Evolutionary conservation across 2,329 filamentous ascomycete genomes (phyloP).

Genomic region (Beauveria caledonica): DNA sequence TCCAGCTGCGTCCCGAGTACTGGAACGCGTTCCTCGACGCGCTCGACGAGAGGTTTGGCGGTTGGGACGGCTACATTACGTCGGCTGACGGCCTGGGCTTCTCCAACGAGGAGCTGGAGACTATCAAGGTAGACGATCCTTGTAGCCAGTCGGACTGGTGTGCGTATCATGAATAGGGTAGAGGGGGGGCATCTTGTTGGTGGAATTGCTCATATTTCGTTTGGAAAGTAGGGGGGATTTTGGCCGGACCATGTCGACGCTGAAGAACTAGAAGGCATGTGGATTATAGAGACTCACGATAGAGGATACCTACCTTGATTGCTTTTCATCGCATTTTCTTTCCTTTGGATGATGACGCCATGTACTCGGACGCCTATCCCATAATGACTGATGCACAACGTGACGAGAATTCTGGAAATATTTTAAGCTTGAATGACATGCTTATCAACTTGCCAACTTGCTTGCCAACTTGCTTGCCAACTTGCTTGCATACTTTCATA

Average conservation of each 20-base stretch:
- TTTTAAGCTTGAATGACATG: background rate
- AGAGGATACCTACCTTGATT: background rate
- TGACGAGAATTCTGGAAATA: background rate
- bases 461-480: background rate
- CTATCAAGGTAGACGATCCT: slow-evolving; percentile 28
- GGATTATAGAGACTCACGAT: background rate
- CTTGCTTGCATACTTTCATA: too few relatives aligned
- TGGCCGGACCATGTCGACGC: background rate
- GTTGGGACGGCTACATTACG: slow-evolving; percentile 41
- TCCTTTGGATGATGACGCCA: background rate
- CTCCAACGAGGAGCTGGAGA: slow-evolving; percentile 34
- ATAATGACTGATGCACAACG: background rate
- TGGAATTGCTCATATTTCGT: background rate
- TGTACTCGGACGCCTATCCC: too few relatives aligned
- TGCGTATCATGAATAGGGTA: background rate
- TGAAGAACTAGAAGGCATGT: background rate
- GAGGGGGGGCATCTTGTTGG: background rate
- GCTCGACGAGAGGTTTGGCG: slow-evolving; percentile 36
- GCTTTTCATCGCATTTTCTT: background rate
- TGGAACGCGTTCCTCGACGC: slow-evolving; percentile 39
- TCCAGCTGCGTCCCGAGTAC: slow-evolving; percentile 33
- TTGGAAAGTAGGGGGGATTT: background rate
- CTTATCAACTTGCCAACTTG: background rate
- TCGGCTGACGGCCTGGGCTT: slow-evolving; percentile 35
- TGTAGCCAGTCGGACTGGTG: background rate